Conservation (phyloP, 2,329 filamentous ascomycete species). For the Fusarium piperis region DNA sequence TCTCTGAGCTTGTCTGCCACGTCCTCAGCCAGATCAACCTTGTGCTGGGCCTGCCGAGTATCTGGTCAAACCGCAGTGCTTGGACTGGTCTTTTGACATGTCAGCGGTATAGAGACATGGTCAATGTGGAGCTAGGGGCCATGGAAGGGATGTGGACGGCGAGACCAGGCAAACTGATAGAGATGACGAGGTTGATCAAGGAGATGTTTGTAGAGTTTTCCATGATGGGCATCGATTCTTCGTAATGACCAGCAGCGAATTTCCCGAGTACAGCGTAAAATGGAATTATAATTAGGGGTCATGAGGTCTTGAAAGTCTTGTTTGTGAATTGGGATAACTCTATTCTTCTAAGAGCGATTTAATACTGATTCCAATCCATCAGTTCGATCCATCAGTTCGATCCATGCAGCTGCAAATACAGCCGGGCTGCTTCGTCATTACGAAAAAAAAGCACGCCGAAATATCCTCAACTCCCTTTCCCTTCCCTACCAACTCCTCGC, state of each 20-base stretch:
- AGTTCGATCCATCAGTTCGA: neutral
- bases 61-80: constrained; percentile 32
- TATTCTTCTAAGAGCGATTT: constrained; percentile 30
- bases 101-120: constrained; percentile 33
- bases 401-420: neutral
- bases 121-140: constrained; percentile 41
- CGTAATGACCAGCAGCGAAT: neutral
- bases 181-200: constrained; percentile 30
- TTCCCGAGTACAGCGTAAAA: neutral
- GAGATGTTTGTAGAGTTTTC: constrained; percentile 35
- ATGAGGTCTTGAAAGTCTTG: neutral
- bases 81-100: constrained; percentile 40
- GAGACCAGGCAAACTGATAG: constrained; percentile 31
- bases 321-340: constrained; percentile 9
- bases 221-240: constrained; percentile 32
- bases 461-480: constrained; percentile 2
- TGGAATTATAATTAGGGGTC: neutral
- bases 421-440: neutral
- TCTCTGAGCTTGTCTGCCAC: constrained; percentile 40
- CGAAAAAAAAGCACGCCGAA: neutral
- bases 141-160: constrained; percentile 37
- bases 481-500: constrained; percentile 16
- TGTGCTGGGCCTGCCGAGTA: constrained; percentile 39
- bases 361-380: constrained; percentile 3
- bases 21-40: constrained; percentile 41